A percentile compares a stretch with the other conserved stretches of the same genome.
Evolutionary conservation across 1,139 yeast species (phyloP).

Genomic region (Insectozyma bohioensis): DNA sequence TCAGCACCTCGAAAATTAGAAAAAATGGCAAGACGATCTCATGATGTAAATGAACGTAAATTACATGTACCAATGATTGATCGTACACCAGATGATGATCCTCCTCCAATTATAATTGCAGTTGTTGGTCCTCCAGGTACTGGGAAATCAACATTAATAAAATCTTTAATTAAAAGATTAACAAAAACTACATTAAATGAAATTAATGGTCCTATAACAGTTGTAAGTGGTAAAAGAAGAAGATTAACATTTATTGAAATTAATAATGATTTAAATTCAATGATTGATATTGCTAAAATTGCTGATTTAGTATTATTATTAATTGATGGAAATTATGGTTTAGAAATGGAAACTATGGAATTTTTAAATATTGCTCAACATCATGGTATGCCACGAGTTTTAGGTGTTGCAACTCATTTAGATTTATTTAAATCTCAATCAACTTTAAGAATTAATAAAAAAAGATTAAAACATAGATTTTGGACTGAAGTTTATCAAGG

Average conservation of each 20-base stretch:
- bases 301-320: constrained; percentile 88
- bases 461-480: constrained; percentile 87
- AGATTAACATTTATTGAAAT: constrained; percentile 93
- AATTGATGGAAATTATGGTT: constrained; percentile 96
- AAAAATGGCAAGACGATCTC: constrained; percentile 78
- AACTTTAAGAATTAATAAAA: constrained; percentile 88
- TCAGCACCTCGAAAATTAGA: constrained; percentile 88
- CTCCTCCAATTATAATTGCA: constrained; percentile 95
- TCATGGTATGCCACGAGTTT: constrained; percentile 97
- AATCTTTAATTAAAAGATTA: constrained; percentile 82
- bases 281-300: constrained; percentile 94
- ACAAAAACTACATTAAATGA: constrained; percentile 87
- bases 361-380: constrained; percentile 93
- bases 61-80: constrained; percentile 98
- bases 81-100: constrained; percentile 95
- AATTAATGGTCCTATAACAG: constrained; percentile 94
- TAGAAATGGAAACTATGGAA: constrained; percentile 99
- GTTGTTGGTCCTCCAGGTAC: constrained; percentile 99
- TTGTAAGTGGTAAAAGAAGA: constrained; percentile 94
- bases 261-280: constrained; percentile 86
- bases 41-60: constrained; percentile 82
- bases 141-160: constrained; percentile 91
- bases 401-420: constrained; percentile 94
- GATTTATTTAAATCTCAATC: constrained; percentile 90
- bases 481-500: constrained; percentile 99